Percentiles rank a stretch among this genome's conserved stretches.
Evolutionary conservation across 1,284 basidiomycete genomes (phyloP).

Genomic region (Puccinia hordei): DNA sequence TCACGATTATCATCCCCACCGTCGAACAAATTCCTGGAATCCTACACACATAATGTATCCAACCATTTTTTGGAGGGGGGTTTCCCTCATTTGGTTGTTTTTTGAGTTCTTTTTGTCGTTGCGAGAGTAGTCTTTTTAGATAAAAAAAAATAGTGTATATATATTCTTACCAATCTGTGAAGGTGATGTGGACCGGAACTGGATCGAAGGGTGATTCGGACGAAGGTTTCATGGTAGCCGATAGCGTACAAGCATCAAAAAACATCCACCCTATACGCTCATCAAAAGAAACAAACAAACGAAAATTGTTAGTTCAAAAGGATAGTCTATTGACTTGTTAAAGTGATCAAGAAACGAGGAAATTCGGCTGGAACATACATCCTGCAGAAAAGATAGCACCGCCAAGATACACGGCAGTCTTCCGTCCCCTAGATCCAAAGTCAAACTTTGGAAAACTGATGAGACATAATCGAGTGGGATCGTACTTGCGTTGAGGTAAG

Average conservation of each 20-base stretch:
- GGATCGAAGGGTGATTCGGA: conserved; percentile 70
- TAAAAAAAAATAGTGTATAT: too few relatives aligned
- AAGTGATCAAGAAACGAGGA: neutral
- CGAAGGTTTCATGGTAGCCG: conserved; percentile 66
- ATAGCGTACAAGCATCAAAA: conserved; percentile 87
- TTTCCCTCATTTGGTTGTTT: too few relatives aligned
- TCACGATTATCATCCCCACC: conserved; percentile 87
- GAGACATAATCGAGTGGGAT: conserved; percentile 78
- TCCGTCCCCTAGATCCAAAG: conserved; percentile 66
- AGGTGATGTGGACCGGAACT: conserved; percentile 80
- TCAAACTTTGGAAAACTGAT: conserved; percentile 62
- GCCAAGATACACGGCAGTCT: conserved; percentile 84
- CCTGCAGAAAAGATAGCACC: conserved; percentile 76
- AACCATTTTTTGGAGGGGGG: neutral
- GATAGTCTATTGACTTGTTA: too few relatives aligned
- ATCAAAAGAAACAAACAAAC: conserved; percentile 38
- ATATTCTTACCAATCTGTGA: conserved; percentile 62
- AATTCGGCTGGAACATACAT: conserved; percentile 5
- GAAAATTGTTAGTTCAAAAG: conserved; percentile 26
- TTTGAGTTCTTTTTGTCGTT: neutral
- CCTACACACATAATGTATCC: conserved; percentile 67
- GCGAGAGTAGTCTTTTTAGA: too few relatives aligned
- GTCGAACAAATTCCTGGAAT: conserved; percentile 90
- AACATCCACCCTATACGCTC: conserved; percentile 66
- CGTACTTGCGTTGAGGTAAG: conserved; percentile 74